Evolutionary conservation across 768 basidiomycete genomes (phyloP).

Genomic region (Xerocomus brunneocitrinus): DNA sequence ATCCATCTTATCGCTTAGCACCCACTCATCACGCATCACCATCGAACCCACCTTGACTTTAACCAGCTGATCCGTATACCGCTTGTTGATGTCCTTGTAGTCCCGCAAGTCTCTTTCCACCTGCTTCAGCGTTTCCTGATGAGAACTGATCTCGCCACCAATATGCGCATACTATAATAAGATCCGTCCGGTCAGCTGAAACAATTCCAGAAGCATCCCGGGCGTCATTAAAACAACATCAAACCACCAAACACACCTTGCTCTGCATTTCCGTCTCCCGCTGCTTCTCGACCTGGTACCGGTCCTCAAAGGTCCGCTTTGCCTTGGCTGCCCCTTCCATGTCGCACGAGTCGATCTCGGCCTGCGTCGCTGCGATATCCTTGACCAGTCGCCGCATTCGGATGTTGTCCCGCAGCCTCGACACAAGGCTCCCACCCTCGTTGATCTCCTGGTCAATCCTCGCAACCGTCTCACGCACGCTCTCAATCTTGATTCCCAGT

Average conservation of each 20-base stretch:
- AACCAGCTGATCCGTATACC: conserved; percentile 86
- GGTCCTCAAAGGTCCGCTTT: conserved; percentile 76
- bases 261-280: conserved; percentile 69
- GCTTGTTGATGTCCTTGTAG: conserved; percentile 81
- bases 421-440: conserved; percentile 62
- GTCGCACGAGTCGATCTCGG: conserved; percentile 70
- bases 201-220: background rate
- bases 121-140: conserved; percentile 60
- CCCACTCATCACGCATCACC: background rate
- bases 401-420: conserved; percentile 79
- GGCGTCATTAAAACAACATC: conserved; percentile 3
- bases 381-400: conserved; percentile 64
- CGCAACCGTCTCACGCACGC: conserved; percentile 42
- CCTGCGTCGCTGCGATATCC: conserved; percentile 63
- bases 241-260: conserved; percentile 41
- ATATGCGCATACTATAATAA: conserved; percentile 65
- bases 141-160: conserved; percentile 76
- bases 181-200: conserved; percentile 1
- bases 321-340: conserved; percentile 85
- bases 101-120: conserved; percentile 72
- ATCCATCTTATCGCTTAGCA: background rate
- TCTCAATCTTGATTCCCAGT: conserved; percentile 37
- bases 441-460: conserved; percentile 75
- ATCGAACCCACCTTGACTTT: conserved; percentile 75
- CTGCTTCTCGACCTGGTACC: conserved; percentile 67